Evolutionary conservation across 257 asterid genomes (phyloP), one percentile per base, ranked within the genome.

Genomic region (Solanum sparsipilum): DNA sequence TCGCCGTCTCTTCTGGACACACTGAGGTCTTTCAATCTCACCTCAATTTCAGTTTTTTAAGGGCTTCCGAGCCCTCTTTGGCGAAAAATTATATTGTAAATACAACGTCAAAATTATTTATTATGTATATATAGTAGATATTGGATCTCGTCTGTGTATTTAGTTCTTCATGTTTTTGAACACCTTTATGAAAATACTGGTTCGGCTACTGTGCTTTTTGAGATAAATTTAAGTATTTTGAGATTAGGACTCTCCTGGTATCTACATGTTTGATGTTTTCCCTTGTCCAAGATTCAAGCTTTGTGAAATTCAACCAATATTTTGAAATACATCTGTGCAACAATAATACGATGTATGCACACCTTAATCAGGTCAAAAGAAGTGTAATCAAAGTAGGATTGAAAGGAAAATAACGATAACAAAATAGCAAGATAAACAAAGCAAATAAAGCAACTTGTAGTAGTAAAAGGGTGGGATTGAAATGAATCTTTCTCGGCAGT

Each of bases 1-100:
- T 97, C 65, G 98, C 98, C 88, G 98, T 96, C 87, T 96, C 98
- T n/a, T 93, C 88, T 67, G 91, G 92, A 83, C 89, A 91, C 34
- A 15, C 87, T 21, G 90, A 97, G 98, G 99, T 96, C 38, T 25
- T 29, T 27, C 23, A 18, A 5, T 34, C 29, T 10, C 25, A 73
- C 27, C 9, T 65, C 73, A 65, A 65, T 65, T n/a, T 65, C 72
- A 65, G 32, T 67, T 25, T n/a, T 67, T 67, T 25, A 63, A n/a
- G 71, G 32, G 71, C 31, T 63, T 23, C 31, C 1, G 34, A 46
- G 20, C 20, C 15, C 29, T 38, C 38, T 68, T 29, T 13, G 23
- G 8, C 4, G 34, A n/a, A n/a, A 1, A n/a, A n/a, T 65, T n/a
- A n/a, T n/a, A 65, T 3, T n/a, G 15, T 65, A 65, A 10, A 10